phyloP scores from a whole-genome alignment of 352 stramenopile genomes.

The Saprolegnia parasitica region DNA sequence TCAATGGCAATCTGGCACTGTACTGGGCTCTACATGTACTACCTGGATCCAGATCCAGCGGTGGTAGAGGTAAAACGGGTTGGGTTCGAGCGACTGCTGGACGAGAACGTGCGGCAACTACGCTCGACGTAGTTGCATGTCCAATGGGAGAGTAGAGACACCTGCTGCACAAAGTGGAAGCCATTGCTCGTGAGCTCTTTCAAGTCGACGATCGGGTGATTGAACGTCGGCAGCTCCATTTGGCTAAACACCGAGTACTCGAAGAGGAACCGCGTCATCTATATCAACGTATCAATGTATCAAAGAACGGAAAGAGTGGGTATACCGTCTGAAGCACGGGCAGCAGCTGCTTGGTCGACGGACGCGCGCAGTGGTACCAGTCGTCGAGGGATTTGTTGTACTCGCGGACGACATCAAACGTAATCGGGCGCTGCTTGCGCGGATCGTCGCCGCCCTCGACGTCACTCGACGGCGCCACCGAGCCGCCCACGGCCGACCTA shows the following conservation, averaged over 20 bases:
- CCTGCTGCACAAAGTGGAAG: conserved; percentile 64
- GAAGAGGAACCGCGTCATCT: conserved; percentile 87
- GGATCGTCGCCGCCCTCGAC: background rate
- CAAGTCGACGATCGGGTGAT: conserved; percentile 68
- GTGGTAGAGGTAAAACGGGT: conserved; percentile 87
- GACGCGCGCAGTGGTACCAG: conserved; percentile 72
- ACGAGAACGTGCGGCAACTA: conserved; percentile 22
- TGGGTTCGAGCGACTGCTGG: conserved; percentile 26
- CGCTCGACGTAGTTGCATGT: background rate
- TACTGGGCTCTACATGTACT: background rate
- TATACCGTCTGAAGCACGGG: conserved; percentile 45
- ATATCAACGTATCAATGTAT: conserved; percentile 13
- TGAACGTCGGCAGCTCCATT: conserved; percentile 62
- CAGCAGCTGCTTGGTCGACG: conserved; percentile 70
- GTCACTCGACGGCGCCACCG: background rate
- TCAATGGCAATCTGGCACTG: background rate
- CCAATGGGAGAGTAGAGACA: background rate
- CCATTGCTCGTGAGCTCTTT: conserved; percentile 61
- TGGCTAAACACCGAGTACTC: conserved; percentile 83
- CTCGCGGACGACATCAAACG: conserved; percentile 90
- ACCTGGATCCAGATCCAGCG: conserved; percentile 90
- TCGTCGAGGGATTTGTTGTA: conserved; percentile 86
- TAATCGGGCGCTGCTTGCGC: conserved; percentile 38
- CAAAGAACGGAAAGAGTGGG: background rate
- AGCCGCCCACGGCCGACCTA: conserved; percentile 32